Percentiles rank a stretch among this genome's conserved stretches.
phyloP scores from a whole-genome alignment of 2,329 filamentous ascomycete species.

The Trichoderma sp. region DNA sequence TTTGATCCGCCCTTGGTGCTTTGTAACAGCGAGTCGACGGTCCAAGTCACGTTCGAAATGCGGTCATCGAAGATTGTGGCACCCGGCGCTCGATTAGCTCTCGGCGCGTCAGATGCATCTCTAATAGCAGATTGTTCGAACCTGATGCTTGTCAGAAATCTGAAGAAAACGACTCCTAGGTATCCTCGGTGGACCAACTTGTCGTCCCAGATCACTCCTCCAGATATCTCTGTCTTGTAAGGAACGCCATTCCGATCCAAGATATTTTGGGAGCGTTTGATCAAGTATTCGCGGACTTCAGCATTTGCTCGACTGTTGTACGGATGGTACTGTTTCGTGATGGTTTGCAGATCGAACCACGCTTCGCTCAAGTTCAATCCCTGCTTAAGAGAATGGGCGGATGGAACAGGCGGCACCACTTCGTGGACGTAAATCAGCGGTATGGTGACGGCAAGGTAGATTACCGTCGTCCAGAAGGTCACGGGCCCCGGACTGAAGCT shows the following conservation, averaged over 20 bases:
- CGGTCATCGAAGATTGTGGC: constrained; percentile 78
- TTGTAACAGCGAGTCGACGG: constrained; percentile 28
- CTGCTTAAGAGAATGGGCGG: constrained; percentile 43
- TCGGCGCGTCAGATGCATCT: neutral
- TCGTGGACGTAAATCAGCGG: constrained; percentile 74
- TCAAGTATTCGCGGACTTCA: constrained; percentile 72
- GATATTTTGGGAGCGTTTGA: constrained; percentile 70
- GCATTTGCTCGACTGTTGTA: constrained; percentile 88
- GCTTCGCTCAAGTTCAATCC: constrained; percentile 83
- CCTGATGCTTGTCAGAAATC: neutral
- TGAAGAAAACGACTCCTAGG: neutral
- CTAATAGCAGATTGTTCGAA: neutral
- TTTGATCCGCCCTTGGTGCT: constrained; percentile 25
- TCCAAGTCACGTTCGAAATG: constrained; percentile 73
- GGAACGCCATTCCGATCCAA: constrained; percentile 60
- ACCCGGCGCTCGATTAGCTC: constrained; percentile 24
- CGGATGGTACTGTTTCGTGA: constrained; percentile 79
- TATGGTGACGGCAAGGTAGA: constrained; percentile 78
- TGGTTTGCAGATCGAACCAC: constrained; percentile 76
- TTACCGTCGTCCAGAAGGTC: constrained; percentile 71
- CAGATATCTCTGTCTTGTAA: constrained; percentile 44
- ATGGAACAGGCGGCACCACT: constrained; percentile 68
- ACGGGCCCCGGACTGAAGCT: constrained; percentile 81
- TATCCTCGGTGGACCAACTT: constrained; percentile 25
- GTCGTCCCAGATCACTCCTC: constrained; percentile 34